phyloP scores from a whole-genome alignment of 345 rosid genomes.

The Hibiscus syriacus region DNA sequence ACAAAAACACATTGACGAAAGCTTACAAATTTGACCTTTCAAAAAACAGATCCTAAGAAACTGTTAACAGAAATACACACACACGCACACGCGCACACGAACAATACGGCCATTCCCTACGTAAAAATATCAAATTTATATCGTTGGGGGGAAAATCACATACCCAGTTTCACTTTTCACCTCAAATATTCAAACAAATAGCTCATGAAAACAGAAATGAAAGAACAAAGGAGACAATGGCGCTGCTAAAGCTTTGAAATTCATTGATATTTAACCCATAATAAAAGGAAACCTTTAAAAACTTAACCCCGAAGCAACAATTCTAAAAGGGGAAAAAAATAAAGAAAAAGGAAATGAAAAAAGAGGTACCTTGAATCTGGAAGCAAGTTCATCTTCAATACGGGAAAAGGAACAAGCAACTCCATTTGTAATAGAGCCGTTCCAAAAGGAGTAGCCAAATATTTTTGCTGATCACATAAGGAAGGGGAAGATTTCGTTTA shows the following conservation, averaged over 20 bases:
- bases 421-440: conserved; percentile 16
- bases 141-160: conserved; percentile 7
- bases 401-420: too few relatives aligned
- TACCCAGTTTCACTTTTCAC: conserved; percentile 9
- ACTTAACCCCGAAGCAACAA: not conserved
- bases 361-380: conserved; percentile 20
- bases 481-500: not conserved
- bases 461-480: conserved; percentile 39
- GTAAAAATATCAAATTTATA: conserved; percentile 1
- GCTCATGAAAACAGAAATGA: too few relatives aligned
- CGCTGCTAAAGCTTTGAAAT: conserved; percentile 13
- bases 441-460: not conserved
- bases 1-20: conserved; percentile 11
- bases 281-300: conserved; percentile 3
- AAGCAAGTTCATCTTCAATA: conserved; percentile 15
- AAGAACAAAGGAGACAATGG: not conserved
- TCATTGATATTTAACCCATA: not conserved
- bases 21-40: not conserved
- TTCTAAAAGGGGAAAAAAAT: not conserved
- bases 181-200: not conserved
- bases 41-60: not conserved
- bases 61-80: not conserved
- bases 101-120: not conserved
- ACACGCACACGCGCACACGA: too few relatives aligned
- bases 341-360: too few relatives aligned